Percentiles rank a stretch among this genome's conserved stretches.
phyloP scores from a whole-genome alignment of 345 rosid species.

The Boechera retrofracta region DNA sequence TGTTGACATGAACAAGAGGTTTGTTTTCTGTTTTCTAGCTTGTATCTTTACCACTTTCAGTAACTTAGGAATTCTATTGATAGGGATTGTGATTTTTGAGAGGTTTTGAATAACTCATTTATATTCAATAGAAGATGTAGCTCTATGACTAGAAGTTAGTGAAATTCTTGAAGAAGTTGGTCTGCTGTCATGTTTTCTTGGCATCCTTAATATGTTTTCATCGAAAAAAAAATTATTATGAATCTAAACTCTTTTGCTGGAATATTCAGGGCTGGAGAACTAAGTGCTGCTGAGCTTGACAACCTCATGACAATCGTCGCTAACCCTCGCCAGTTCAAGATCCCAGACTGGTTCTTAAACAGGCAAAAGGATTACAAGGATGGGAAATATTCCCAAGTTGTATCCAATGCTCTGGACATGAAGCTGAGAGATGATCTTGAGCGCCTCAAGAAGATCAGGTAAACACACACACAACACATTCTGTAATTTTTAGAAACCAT shows the following conservation, averaged over 20 bases:
- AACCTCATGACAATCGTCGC: slow-evolving; percentile 77
- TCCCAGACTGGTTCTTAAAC: slow-evolving; percentile 90
- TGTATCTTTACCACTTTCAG: neutral
- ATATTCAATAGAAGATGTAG: neutral
- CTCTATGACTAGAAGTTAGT: neutral
- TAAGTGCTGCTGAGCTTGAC: slow-evolving; percentile 72
- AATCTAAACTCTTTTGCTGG: neutral
- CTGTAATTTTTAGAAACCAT: neutral
- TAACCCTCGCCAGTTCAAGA: slow-evolving; percentile 85
- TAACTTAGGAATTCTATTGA: neutral
- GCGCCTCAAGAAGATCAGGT: slow-evolving; percentile 90
- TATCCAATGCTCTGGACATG: slow-evolving; percentile 89
- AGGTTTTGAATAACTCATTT: neutral
- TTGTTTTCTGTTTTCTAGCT: neutral
- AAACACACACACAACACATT: neutral
- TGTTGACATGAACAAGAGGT: slow-evolving; percentile 94
- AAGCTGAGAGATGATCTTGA: slow-evolving; percentile 90
- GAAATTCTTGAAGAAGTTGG: neutral
- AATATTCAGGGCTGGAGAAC: slow-evolving; percentile 70
- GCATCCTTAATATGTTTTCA: neutral
- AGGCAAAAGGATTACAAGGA: slow-evolving; percentile 95
- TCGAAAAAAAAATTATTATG: no score
- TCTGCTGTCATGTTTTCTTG: neutral
- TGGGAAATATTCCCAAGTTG: slow-evolving; percentile 85
- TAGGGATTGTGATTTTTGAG: neutral